Percentiles rank a stretch among this genome's conserved stretches.
phyloP scores from a whole-genome alignment of 352 stramenopile species.

The Plasmopara muralis region DNA sequence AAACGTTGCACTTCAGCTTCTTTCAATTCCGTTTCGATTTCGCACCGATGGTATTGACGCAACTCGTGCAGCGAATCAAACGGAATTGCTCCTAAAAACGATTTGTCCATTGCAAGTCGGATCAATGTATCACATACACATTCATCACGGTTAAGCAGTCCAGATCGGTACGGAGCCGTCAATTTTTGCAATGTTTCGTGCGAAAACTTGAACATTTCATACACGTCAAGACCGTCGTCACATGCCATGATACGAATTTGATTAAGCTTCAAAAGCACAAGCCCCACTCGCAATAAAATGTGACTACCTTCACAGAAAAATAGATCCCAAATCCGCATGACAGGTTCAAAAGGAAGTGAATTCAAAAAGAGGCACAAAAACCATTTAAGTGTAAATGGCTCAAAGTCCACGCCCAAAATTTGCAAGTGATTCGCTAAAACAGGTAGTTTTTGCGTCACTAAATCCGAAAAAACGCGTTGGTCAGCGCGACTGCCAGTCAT shows the following conservation, averaged over 20 bases:
- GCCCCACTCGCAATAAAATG: conserved; percentile 76
- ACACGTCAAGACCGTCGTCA: conserved; percentile 71
- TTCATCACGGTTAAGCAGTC: conserved; percentile 68
- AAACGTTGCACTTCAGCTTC: conserved; percentile 29
- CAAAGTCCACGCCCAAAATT: conserved; percentile 68
- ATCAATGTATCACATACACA: conserved; percentile 79
- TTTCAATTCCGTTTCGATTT: conserved; percentile 52
- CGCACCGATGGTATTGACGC: conserved; percentile 48
- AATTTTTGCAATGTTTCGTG: conserved; percentile 51
- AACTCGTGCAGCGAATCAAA: conserved; percentile 73
- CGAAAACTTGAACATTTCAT: conserved; percentile 78
- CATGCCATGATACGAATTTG: conserved; percentile 63
- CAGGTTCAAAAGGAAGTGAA: conserved; percentile 81
- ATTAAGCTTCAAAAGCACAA: conserved; percentile 81
- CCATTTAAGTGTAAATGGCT: conserved; percentile 90
- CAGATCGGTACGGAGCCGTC: conserved; percentile 47
- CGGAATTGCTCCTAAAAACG: conserved; percentile 66
- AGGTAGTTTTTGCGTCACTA: conserved; percentile 85
- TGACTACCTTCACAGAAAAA: conserved; percentile 89
- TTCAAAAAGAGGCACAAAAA: conserved; percentile 92
- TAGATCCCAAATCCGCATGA: conserved; percentile 87
- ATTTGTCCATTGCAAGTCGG: conserved; percentile 73
- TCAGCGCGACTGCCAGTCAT: conserved; percentile 88
- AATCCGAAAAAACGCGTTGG: conserved; percentile 79
- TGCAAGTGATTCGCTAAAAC: conserved; percentile 64